These are phyloP conservation scores for Pythium volutum DNA, from an alignment of 352 stramenopile species.

Conservation along the genomic window DNA sequence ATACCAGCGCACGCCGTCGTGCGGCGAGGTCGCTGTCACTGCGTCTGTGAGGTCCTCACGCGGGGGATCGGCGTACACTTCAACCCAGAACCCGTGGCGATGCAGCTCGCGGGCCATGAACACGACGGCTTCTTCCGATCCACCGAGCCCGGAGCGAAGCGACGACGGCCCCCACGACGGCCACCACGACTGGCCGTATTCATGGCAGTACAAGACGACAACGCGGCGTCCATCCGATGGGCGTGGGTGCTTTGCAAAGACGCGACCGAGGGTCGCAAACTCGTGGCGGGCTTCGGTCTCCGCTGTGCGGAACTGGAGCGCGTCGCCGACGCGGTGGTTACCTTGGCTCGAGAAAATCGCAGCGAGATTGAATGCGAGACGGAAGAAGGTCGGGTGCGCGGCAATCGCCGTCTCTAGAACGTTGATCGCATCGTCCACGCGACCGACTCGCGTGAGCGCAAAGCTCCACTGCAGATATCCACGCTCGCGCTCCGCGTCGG, in stretches of 20 bases:
- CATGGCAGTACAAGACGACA: conserved; percentile 89
- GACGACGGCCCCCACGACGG: conserved; percentile 81
- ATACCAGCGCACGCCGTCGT: conserved; percentile 63
- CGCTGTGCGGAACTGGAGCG: conserved; percentile 31
- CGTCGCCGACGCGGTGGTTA: conserved; percentile 32
- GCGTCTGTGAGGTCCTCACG: conserved; percentile 30
- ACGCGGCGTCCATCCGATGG: conserved; percentile 27
- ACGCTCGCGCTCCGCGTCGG: conserved; percentile 26
- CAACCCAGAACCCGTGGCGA: conserved; percentile 79
- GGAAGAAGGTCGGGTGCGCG: conserved; percentile 34
- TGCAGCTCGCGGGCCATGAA: conserved; percentile 81
- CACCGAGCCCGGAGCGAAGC: conserved; percentile 65
- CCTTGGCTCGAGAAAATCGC: conserved; percentile 32
- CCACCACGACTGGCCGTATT: conserved; percentile 92
- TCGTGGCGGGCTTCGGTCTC: conserved; percentile 31
- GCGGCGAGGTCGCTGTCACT: conserved; percentile 18
- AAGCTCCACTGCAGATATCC: conserved; percentile 43
- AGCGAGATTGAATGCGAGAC: conserved; percentile 50
- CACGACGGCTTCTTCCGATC: conserved; percentile 90
- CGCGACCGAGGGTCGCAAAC: conserved; percentile 27
- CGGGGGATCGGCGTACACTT: conserved; percentile 81
- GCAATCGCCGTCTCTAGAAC: conserved; percentile 29
- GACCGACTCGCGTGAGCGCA: conserved; percentile 27
- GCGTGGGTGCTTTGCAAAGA: conserved; percentile 32
- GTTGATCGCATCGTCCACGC: conserved; percentile 29